phyloP scores from a whole-genome alignment of 495 filamentous ascomycete species.

The Aspergillus hancockii region DNA sequence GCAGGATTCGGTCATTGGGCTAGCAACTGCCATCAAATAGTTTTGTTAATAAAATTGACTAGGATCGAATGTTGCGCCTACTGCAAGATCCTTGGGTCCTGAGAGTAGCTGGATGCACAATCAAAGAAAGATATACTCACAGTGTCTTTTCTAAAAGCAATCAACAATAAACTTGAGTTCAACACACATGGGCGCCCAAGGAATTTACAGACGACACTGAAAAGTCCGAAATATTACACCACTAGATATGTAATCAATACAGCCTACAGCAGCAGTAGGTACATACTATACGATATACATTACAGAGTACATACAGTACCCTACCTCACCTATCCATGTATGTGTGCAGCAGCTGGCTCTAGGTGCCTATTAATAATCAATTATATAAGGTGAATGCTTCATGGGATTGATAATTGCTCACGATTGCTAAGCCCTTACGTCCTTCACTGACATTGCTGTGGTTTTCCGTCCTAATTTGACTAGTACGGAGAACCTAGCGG shows the following conservation, averaged over 20 bases:
- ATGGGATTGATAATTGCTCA: too few relatives aligned
- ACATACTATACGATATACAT: too few relatives aligned
- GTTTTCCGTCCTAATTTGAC: background rate
- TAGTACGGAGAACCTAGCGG: slow-evolving; percentile 1
- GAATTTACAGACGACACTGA: background rate
- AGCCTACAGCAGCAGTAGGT: too few relatives aligned
- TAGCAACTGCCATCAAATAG: background rate
- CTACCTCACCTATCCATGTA: too few relatives aligned
- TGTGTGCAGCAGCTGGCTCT: too few relatives aligned
- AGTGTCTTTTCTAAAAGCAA: background rate
- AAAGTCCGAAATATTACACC: background rate
- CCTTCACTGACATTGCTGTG: background rate
- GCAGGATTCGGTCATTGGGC: background rate
- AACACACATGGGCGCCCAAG: background rate
- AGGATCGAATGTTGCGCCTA: background rate
- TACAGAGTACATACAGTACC: too few relatives aligned
- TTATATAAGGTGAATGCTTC: too few relatives aligned
- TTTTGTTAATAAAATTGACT: background rate
- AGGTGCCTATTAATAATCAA: too few relatives aligned
- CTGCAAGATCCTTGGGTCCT: background rate
- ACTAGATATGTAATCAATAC: background rate
- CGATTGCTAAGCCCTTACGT: too few relatives aligned
- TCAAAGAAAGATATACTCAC: background rate
- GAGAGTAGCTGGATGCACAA: background rate
- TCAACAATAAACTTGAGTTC: background rate